Conservation (phyloP, 2,329 filamentous ascomycete species). For the Hymenoscyphus salicellus region DNA sequence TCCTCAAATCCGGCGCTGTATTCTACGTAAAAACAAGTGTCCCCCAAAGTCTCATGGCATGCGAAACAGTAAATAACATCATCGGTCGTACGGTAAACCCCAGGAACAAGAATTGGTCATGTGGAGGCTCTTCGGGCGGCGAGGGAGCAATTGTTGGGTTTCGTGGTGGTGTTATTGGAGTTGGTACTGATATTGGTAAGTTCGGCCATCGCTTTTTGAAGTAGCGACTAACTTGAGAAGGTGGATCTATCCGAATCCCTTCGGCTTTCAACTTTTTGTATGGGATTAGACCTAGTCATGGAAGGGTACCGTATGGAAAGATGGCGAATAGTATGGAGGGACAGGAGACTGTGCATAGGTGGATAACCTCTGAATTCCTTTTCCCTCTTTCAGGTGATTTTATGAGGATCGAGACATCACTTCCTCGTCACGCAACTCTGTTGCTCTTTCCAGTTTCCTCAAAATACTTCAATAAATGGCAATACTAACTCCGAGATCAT, state of each 20-base stretch:
- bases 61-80: constrained; percentile 42
- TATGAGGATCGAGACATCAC: no score
- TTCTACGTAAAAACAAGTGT: constrained; percentile 93
- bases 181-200: constrained; percentile 32
- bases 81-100: constrained; percentile 44
- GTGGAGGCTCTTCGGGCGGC: constrained; percentile 34
- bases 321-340: constrained; percentile 43
- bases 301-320: constrained; percentile 33
- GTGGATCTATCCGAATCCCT: constrained; percentile 38
- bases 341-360: constrained; percentile 39
- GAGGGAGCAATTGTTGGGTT: constrained; percentile 32
- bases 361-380: no score
- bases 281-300: constrained; percentile 37
- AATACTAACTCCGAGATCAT: no score
- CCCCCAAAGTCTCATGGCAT: constrained; percentile 44
- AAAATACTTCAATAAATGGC: no score
- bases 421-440: no score
- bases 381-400: no score
- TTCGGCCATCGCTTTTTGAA: no score
- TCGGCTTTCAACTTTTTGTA: constrained; percentile 38
- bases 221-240: no score
- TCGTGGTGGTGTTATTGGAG: constrained; percentile 28
- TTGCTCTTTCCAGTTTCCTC: no score
- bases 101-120: constrained; percentile 29
- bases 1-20: constrained; percentile 57